Conservation (phyloP, 495 filamentous ascomycete species). For the Tuber indicum region DNA sequence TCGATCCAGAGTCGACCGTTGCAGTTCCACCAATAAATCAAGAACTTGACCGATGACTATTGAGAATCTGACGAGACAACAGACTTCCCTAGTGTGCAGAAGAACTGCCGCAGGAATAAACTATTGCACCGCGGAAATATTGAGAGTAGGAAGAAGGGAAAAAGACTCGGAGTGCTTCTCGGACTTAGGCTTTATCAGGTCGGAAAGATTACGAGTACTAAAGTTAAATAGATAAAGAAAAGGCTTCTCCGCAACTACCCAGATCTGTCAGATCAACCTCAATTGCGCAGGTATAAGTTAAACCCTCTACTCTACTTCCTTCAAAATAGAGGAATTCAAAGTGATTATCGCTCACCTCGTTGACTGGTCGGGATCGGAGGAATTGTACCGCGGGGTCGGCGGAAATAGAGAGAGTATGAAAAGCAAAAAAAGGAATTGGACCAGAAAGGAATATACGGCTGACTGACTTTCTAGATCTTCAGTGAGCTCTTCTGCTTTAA, state of each 20-base stretch:
- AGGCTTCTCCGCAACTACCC: not conserved
- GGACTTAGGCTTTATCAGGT: not conserved
- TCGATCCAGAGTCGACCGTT: not conserved
- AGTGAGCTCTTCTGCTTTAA: not conserved
- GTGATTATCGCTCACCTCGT: not conserved
- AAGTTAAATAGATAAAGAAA: not conserved
- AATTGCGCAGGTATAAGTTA: conserved; percentile 15
- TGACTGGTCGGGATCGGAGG: not conserved
- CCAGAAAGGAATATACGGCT: not conserved
- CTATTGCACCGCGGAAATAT: conserved; percentile 10
- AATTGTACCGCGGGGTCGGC: not conserved
- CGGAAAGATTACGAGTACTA: not conserved
- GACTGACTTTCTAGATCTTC: not conserved
- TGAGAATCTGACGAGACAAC: not conserved
- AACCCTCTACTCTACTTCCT: conserved; percentile 22
- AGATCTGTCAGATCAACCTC: conserved; percentile 9
- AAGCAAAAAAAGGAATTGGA: not conserved
- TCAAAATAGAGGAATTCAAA: conserved; percentile 6
- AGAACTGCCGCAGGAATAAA: not conserved
- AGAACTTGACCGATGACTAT: conserved; percentile 8
- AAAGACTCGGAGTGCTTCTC: not conserved
- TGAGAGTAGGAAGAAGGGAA: not conserved
- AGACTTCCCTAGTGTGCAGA: not conserved
- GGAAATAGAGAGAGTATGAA: not conserved
- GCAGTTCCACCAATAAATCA: not conserved